Percentiles rank a stretch among this genome's conserved stretches.
Evolutionary conservation across 116 monocot species (phyloP).

Genomic region (Posidonia oceanica): DNA sequence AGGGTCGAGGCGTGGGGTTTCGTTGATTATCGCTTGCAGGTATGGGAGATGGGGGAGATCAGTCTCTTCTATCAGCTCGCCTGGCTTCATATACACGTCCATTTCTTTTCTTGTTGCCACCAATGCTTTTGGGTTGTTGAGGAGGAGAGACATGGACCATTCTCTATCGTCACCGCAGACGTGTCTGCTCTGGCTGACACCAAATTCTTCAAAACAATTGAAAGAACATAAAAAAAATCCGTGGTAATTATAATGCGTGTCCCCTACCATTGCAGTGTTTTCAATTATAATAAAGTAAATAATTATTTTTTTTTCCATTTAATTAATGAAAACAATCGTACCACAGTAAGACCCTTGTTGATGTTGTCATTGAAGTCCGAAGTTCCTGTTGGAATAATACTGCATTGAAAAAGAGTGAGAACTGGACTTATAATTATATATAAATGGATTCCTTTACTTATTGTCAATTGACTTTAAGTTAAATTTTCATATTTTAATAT

Average conservation of each 20-base stretch:
- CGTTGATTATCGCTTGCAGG: conserved; percentile 42
- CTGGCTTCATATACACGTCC: conserved; percentile 17
- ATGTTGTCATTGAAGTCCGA: neutral
- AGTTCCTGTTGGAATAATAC: no score
- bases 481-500: no score
- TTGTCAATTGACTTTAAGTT: no score
- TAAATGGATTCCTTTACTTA: no score
- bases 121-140: conserved; percentile 11
- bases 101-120: conserved; percentile 1
- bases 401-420: no score
- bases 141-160: conserved; percentile 15
- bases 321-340: neutral
- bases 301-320: no score
- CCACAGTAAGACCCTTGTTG: neutral
- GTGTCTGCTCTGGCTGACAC: conserved; percentile 6
- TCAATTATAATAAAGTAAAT: no score
- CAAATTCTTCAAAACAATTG: neutral
- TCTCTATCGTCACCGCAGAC: conserved; percentile 3
- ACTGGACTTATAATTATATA: no score
- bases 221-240: no score
- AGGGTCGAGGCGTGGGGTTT: conserved; percentile 31
- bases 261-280: no score
- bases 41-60: conserved; percentile 46
- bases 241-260: no score
- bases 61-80: conserved; percentile 22